phyloP scores from a whole-genome alignment of 139 green algal genomes.

The Picochlorum sp. region DNA sequence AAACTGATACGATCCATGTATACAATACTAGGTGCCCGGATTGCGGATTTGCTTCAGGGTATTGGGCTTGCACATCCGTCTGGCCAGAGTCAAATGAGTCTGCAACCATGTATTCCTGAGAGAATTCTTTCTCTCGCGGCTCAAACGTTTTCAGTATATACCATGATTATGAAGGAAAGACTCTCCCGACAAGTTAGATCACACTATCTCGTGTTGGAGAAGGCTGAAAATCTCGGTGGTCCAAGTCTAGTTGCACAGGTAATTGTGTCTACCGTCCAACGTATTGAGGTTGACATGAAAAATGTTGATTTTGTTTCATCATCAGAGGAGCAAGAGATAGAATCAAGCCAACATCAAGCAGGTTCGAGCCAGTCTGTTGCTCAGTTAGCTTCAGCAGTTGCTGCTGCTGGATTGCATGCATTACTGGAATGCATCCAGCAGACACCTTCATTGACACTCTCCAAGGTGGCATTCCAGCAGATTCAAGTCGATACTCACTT shows the following conservation, averaged over 20 bases:
- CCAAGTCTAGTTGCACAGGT: too few species aligned
- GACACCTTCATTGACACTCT: background rate
- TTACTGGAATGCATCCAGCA: background rate
- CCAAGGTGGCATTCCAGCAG: slow-evolving; percentile 4
- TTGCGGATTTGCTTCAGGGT: background rate
- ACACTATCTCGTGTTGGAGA: background rate
- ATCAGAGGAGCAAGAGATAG: too few species aligned
- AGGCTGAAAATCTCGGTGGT: too few species aligned
- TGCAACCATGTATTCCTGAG: too few species aligned
- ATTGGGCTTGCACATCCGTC: background rate
- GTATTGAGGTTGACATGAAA: too few species aligned
- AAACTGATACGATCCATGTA: background rate
- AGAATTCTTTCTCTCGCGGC: background rate
- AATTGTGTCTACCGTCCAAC: too few species aligned
- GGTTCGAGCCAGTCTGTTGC: too few species aligned
- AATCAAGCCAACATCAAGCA: too few species aligned
- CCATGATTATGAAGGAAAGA: background rate
- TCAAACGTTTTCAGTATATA: background rate
- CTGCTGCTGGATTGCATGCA: too few species aligned
- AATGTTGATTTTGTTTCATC: too few species aligned
- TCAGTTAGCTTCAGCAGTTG: too few species aligned
- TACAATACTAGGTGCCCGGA: background rate
- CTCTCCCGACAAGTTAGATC: background rate
- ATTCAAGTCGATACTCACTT: slow-evolving; percentile 73
- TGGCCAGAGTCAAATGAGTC: too few species aligned